Evolutionary conservation across 768 basidiomycete species (phyloP).

Genomic region (Lentinus tigrinus): DNA sequence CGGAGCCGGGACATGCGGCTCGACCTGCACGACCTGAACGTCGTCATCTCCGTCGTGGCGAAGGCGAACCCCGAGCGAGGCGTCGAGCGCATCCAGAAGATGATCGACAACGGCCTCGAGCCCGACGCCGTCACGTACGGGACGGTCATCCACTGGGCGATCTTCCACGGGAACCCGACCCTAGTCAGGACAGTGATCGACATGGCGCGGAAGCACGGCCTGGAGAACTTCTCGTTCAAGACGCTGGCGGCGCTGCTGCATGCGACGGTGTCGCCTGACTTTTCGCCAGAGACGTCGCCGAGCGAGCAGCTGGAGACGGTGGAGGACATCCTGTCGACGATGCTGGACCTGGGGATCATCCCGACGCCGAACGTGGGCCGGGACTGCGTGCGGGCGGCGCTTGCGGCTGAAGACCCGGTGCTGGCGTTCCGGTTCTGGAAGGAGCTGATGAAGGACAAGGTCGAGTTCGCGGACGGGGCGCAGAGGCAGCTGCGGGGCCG

Average conservation of each 20-base stretch:
- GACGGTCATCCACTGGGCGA: slow-evolving; percentile 61
- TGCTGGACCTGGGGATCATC: slow-evolving; percentile 35
- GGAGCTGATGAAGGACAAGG: slow-evolving; percentile 37
- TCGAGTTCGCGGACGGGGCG: slow-evolving; percentile 48
- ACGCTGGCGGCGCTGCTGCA: slow-evolving; percentile 49
- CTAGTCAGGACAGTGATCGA: slow-evolving; percentile 44
- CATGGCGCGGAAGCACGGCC: slow-evolving; percentile 36
- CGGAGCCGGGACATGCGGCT: slow-evolving; percentile 50
- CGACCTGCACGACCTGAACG: slow-evolving; percentile 64
- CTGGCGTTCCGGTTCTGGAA: slow-evolving; percentile 66
- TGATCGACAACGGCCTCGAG: slow-evolving; percentile 45
- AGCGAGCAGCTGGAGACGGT: slow-evolving; percentile 39
- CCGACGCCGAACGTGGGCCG: slow-evolving; percentile 49
- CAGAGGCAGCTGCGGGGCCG: slow-evolving; percentile 42
- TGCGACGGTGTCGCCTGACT: slow-evolving; percentile 31
- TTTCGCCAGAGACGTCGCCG: slow-evolving; percentile 6
- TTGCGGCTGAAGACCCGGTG: slow-evolving; percentile 46
- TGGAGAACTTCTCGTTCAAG: slow-evolving; percentile 43
- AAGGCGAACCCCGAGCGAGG: slow-evolving; percentile 47
- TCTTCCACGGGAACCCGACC: slow-evolving; percentile 40
- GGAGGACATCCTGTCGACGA: slow-evolving; percentile 40
- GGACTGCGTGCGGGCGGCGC: slow-evolving; percentile 48
- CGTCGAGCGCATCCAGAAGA: slow-evolving; percentile 45
- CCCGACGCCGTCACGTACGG: slow-evolving; percentile 59
- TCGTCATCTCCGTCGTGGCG: slow-evolving; percentile 56